phyloP scores from a whole-genome alignment of 1,284 basidiomycete genomes.

The Apiotrichum laibachii region DNA sequence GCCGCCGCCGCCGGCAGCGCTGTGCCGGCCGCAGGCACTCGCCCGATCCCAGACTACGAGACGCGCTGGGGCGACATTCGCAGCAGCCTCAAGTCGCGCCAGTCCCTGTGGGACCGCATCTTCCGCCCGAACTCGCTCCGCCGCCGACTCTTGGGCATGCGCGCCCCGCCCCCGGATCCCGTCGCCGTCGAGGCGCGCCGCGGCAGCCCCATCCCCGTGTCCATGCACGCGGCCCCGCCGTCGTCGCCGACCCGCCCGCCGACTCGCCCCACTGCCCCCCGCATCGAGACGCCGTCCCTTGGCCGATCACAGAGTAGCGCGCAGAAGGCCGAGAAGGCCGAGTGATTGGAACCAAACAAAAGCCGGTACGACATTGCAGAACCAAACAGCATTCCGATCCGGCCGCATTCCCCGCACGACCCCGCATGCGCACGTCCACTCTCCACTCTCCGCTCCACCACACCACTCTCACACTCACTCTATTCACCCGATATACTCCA shows the following conservation, averaged over 20 bases:
- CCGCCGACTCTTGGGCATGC: slow-evolving; percentile 16
- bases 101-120: slow-evolving; percentile 19
- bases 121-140: slow-evolving; percentile 17
- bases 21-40: neutral
- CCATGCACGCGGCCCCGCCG: neutral
- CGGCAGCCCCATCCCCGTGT: neutral
- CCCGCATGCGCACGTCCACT: too few species aligned
- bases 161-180: neutral
- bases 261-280: neutral
- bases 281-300: neutral
- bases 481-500: too few species aligned
- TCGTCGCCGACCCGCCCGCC: neutral
- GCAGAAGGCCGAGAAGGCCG: too few species aligned
- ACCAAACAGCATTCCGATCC: too few species aligned
- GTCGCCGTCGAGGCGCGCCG: neutral
- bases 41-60: slow-evolving; percentile 20
- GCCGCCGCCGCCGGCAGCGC: neutral
- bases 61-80: slow-evolving; percentile 17
- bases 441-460: too few species aligned
- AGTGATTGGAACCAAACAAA: too few species aligned
- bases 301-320: neutral
- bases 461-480: too few species aligned
- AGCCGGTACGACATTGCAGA: too few species aligned
- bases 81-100: slow-evolving; percentile 6
- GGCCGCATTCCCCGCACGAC: too few species aligned